Conservation (phyloP, 1,139 yeast genomes). For the Candida glucosophila region DNA sequence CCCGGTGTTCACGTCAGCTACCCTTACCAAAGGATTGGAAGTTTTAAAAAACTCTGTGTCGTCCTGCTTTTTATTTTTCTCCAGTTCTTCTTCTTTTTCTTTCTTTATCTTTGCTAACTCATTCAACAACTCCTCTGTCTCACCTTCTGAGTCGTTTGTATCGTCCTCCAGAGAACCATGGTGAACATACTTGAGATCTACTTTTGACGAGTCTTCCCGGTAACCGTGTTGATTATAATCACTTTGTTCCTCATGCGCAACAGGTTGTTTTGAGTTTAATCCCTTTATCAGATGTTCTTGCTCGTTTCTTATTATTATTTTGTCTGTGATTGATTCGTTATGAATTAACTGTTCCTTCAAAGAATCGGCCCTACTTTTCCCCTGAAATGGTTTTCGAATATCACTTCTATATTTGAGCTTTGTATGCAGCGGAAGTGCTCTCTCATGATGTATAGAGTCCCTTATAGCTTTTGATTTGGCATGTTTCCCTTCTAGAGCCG, state of each 20-base stretch:
- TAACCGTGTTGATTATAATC: background rate
- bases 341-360: constrained; percentile 13
- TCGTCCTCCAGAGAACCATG: constrained; percentile 4
- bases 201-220: background rate
- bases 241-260: background rate
- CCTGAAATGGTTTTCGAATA: constrained; percentile 10
- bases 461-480: constrained; percentile 45
- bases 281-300: constrained; percentile 2
- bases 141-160: constrained; percentile 18
- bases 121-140: constrained; percentile 30
- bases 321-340: constrained; percentile 2
- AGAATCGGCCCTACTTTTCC: constrained; percentile 15
- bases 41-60: constrained; percentile 11
- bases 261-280: constrained; percentile 1
- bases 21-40: constrained; percentile 39
- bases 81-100: constrained; percentile 22
- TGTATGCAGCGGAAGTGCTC: constrained; percentile 65
- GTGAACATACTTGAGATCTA: too few relatives aligned
- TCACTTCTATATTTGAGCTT: constrained; percentile 51
- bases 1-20: constrained; percentile 21
- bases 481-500: constrained; percentile 79
- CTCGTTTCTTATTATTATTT: constrained; percentile 1
- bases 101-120: constrained; percentile 49
- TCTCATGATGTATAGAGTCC: constrained; percentile 51
- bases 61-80: constrained; percentile 13